Conservation (phyloP, 208 protist genomes). For the Trypanosoma theileri region DNA sequence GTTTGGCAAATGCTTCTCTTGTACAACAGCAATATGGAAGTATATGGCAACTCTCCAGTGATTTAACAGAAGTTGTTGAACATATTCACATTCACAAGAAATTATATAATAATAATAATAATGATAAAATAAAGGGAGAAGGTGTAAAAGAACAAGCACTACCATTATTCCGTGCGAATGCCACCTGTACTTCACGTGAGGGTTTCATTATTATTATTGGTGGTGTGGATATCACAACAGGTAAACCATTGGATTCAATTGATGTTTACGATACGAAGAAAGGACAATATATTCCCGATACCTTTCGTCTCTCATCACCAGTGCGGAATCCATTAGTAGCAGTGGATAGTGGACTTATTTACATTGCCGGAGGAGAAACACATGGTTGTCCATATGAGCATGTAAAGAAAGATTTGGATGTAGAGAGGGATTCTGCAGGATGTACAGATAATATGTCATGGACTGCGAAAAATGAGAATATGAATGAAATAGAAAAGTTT, state of each 20-base stretch:
- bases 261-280: constrained; percentile 29
- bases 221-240: constrained; percentile 25
- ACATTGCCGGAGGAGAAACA: constrained; percentile 22
- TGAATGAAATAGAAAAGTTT: background rate
- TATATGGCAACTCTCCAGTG: constrained; percentile 24
- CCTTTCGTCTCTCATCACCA: constrained; percentile 1
- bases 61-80: constrained; percentile 4
- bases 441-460: background rate
- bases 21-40: constrained; percentile 10
- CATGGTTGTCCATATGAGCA: background rate
- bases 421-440: background rate
- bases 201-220: constrained; percentile 29
- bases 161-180: constrained; percentile 23
- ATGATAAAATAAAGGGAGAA: background rate
- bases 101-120: background rate
- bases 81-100: constrained; percentile 10
- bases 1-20: background rate
- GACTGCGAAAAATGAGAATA: background rate
- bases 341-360: constrained; percentile 27
- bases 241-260: background rate
- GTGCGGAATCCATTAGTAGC: constrained; percentile 24
- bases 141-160: background rate
- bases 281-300: constrained; percentile 5
- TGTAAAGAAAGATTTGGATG: too few relatives aligned
- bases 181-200: constrained; percentile 24